Base-by-base conservation (phyloP, 257 asterid species). In the Dorcoceras hygrometricum region DNA sequence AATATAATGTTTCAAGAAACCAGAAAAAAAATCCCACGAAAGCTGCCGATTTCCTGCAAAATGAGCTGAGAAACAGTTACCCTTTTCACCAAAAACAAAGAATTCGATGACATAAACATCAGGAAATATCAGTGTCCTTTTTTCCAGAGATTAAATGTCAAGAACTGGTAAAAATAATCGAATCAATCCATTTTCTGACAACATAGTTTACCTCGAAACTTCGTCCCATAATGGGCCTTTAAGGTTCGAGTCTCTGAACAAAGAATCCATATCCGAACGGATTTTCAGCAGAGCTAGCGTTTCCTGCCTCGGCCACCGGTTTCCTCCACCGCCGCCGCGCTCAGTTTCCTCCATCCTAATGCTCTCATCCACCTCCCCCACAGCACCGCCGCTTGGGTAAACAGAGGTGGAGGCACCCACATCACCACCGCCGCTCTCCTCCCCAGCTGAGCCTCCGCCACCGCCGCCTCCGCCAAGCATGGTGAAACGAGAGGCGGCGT, bases 221-320 rank as follows among this genome's bases (percentile, higher is more conserved):
- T 68, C 77, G 8, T 79, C 84, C 84, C 84, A 79, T 0, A 79
- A 76, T 23, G 84, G 84, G 6, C 59, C 81, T 54, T 79, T 79
- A 57, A 74, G 81, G 19, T 79, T 72, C 67, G 84, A 77, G 19
- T 79, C 84, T 29, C 81, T 78, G 59, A 79, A 79, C 43, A 67
- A 79, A 8, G 74, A 34, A 67, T 79, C 84, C 84, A 79, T 79
- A 20, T 79, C 81, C 23, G 81, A 79, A 76, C 81, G 66, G 70
- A 79, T 69, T 65, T 67, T 71, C 4, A 79, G 46, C 28, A 79
- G 69, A 3, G 81, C 81, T 76, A 79, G 65, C 0, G 84, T 79
- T 71, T 79, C 84, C 64, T 79, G 81, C 26, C 81, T 65, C 22
- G 84, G 84, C 84, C 84, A 79, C 70, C 81, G 68, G 63, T 72